phyloP scores from a whole-genome alignment of 2,329 filamentous ascomycete species.

The Phialemonium atrogriseum region DNA sequence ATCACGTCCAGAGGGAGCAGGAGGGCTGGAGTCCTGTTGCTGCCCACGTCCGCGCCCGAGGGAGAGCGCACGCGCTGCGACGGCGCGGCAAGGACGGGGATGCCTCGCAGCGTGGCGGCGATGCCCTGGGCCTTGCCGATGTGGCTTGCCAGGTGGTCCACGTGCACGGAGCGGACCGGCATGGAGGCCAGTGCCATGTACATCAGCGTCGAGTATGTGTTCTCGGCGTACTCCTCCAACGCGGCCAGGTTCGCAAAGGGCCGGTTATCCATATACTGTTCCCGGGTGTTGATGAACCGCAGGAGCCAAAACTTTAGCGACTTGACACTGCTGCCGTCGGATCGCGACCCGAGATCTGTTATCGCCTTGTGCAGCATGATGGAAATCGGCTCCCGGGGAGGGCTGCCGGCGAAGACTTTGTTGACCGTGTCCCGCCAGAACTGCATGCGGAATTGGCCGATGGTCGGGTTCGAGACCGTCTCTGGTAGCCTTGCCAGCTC shows the following conservation, averaged over 20 bases:
- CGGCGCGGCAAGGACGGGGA: slow-evolving; percentile 81
- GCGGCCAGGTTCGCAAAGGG: slow-evolving; percentile 67
- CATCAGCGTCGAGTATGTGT: slow-evolving; percentile 86
- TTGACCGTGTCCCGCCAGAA: slow-evolving; percentile 88
- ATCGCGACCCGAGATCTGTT: slow-evolving; percentile 43
- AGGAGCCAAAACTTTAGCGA: slow-evolving; percentile 65
- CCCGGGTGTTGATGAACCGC: slow-evolving; percentile 71
- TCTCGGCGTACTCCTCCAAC: slow-evolving; percentile 85
- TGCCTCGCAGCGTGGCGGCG: slow-evolving; percentile 72
- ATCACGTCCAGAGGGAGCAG: slow-evolving; percentile 85
- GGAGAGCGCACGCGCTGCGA: slow-evolving; percentile 41
- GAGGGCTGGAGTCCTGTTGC: slow-evolving; percentile 41
- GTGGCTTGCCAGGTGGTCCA: slow-evolving; percentile 90
- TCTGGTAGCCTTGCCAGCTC: slow-evolving; percentile 87
- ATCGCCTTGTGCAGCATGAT: slow-evolving; percentile 71
- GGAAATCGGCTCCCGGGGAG: slow-evolving; percentile 86
- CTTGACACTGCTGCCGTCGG: slow-evolving; percentile 30
- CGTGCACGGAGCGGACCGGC: slow-evolving; percentile 70
- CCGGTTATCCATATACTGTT: slow-evolving; percentile 74
- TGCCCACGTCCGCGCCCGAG: slow-evolving; percentile 25
- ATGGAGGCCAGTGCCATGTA: slow-evolving; percentile 79
- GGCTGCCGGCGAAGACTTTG: slow-evolving; percentile 65
- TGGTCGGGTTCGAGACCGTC: slow-evolving; percentile 76
- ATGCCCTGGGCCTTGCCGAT: slow-evolving; percentile 93
- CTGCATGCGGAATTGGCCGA: slow-evolving; percentile 83